Base-by-base conservation (phyloP, 805 yeast genomes). In the Candida arabinofermentans region DNA sequence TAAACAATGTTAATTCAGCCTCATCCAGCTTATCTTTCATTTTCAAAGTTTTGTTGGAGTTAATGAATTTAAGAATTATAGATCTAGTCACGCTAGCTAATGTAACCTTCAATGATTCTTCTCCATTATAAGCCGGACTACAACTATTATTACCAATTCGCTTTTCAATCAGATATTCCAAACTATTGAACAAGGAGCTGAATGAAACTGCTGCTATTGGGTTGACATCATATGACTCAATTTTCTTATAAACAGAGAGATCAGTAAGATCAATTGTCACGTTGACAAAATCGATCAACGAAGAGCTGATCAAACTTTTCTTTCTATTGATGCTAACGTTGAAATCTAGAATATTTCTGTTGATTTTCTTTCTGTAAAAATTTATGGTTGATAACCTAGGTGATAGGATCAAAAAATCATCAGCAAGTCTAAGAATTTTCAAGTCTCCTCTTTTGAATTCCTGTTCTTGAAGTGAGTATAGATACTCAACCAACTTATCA, bases 341-440 rank as follows among this genome's bases (percentile, higher is more conserved):
- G 42, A 68, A 79, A 2, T 68, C 69, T 0, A 60, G 52, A 37
- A 76, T 66, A 2, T 76, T 75, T 13, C 50, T 34, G 1, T 50
- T 38, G 30, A 72, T 64, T 7, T 59, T 18, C 2, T 43, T 43
- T 34, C 57, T 50, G 31, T 72, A 58, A 3, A 40, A 42, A 2
- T 42, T 32, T 0, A 79, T 69, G 9, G 57, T 52, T 0, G 43
- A 39, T 9, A 51, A 22, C 27, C 68, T 56, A 0, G 78, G 66
- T 0, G 93, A 73, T 0, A 90, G 61, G n/a, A 87, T 67, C 22
- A 90, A 57, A 53, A 90, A 90, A 58, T 90, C 98, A 62, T 90
- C 98, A 0, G 88, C 95, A 17, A 86, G 59, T 40, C 96, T 63
- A 7, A 87, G 42, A 2, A 87, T 57, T 2, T 72, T 44, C 12